phyloP scores from a whole-genome alignment of 768 basidiomycete species.

The Kondoa subrosea region DNA sequence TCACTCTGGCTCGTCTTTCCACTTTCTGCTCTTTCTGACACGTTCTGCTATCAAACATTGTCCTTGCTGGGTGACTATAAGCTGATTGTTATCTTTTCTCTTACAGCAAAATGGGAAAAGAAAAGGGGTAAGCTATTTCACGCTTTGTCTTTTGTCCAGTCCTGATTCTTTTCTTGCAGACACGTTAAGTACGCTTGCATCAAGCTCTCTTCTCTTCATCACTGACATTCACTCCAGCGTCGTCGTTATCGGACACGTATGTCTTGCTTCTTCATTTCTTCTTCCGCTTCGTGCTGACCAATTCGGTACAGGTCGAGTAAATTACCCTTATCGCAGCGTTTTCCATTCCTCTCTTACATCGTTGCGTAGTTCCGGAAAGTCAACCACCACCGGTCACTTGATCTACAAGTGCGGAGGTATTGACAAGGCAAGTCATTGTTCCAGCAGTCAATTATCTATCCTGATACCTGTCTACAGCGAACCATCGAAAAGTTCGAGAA shows the following conservation, averaged over 20 bases:
- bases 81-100: not conserved
- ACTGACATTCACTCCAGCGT: conserved; percentile 7
- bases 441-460: not conserved
- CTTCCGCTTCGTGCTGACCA: conserved; percentile 1
- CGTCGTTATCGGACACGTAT: conserved; percentile 18
- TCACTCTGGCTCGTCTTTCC: too few species aligned
- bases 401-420: conserved; percentile 99
- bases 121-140: conserved; percentile 13
- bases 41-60: too few species aligned
- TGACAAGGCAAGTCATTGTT: conserved; percentile 65
- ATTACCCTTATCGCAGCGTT: conserved; percentile 1
- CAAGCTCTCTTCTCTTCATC: not conserved
- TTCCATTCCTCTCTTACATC: not conserved
- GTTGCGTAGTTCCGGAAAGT: conserved; percentile 30
- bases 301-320: too few species aligned
- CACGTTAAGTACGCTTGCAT: conserved; percentile 16
- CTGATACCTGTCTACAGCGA: conserved; percentile 23
- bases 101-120: conserved; percentile 24
- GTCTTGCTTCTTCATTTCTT: conserved; percentile 7
- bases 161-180: not conserved
- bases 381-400: conserved; percentile 98
- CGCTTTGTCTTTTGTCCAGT: not conserved
- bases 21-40: too few species aligned
- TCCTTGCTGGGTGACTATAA: too few species aligned
- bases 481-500: conserved; percentile 75